Evolutionary conservation across 257 asterid species (phyloP).

Genomic region (Verbascum thapsus): DNA sequence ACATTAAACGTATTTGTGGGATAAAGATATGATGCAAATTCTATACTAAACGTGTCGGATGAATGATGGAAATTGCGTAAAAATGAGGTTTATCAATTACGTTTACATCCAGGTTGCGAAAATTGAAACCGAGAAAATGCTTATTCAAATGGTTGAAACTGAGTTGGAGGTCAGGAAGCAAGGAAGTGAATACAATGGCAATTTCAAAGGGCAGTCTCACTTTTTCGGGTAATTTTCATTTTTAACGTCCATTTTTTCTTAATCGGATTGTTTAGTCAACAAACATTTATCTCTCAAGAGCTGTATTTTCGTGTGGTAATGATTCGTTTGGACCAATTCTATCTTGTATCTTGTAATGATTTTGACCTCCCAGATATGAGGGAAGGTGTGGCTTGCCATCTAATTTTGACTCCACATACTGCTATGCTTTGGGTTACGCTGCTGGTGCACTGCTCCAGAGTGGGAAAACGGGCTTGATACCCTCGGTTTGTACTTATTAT

Average conservation of each 20-base stretch:
- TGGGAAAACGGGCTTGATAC: conserved; percentile 85
- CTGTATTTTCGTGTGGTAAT: too few species aligned
- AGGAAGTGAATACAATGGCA: conserved; percentile 58
- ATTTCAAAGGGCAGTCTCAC: conserved; percentile 92
- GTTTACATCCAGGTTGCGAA: conserved; percentile 70
- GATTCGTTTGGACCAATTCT: conserved; percentile 19
- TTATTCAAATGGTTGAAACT: conserved; percentile 96
- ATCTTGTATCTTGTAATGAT: conserved; percentile 6
- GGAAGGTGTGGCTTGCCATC: conserved; percentile 99
- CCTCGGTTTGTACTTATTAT: conserved; percentile 55
- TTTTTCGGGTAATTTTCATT: conserved; percentile 68
- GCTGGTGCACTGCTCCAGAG: conserved; percentile 83
- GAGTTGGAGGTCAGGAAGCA: conserved; percentile 79
- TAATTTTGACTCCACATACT: conserved; percentile 86
- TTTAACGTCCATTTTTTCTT: too few species aligned
- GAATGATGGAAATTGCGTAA: too few species aligned
- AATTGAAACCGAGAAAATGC: conserved; percentile 92
- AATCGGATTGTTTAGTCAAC: too few species aligned
- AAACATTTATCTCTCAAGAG: too few species aligned
- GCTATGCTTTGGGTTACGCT: conserved; percentile 69
- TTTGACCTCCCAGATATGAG: conserved; percentile 62
- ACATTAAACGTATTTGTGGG: too few species aligned
- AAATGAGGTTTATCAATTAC: too few species aligned
- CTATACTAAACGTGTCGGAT: too few species aligned
- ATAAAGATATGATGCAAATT: too few species aligned